Percentiles rank a stretch among this genome's conserved stretches.
phyloP scores from a whole-genome alignment of 352 stramenopile genomes.

The Globisporangium barbulae region DNA sequence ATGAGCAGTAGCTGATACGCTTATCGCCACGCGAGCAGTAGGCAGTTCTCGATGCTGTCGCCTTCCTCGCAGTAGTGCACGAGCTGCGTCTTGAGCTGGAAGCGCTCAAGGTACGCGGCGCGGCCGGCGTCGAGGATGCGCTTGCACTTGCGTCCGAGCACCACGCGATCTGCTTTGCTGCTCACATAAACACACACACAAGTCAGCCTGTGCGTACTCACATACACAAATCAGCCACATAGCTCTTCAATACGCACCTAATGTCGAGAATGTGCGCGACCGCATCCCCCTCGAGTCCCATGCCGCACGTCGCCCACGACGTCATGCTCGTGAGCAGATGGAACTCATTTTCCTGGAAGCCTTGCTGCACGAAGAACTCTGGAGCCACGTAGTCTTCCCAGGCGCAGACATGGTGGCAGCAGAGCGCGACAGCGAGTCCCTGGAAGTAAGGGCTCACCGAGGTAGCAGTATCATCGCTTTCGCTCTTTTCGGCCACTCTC shows the following conservation, averaged over 20 bases:
- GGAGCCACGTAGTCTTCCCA: slow-evolving; percentile 79
- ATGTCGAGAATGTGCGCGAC: slow-evolving; percentile 71
- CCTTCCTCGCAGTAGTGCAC: slow-evolving; percentile 74
- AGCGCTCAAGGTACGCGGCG: slow-evolving; percentile 45
- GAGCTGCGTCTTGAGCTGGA: slow-evolving; percentile 57
- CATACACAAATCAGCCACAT: neutral
- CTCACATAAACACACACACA: slow-evolving; percentile 2
- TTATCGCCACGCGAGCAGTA: slow-evolving; percentile 63
- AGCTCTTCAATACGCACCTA: slow-evolving; percentile 28
- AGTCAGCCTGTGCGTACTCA: neutral
- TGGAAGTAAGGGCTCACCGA: slow-evolving; percentile 37
- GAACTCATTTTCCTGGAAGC: slow-evolving; percentile 61
- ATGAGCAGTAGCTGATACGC: neutral
- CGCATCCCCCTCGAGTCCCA: slow-evolving; percentile 57
- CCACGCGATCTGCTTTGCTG: slow-evolving; percentile 63
- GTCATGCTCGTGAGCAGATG: slow-evolving; percentile 61
- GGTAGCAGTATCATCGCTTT: slow-evolving; percentile 1
- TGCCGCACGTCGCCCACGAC: slow-evolving; percentile 78
- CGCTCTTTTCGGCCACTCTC: neutral
- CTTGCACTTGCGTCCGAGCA: slow-evolving; percentile 72
- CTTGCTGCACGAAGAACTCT: slow-evolving; percentile 49
- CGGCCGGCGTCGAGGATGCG: slow-evolving; percentile 70
- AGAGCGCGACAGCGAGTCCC: slow-evolving; percentile 70
- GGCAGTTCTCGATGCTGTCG: slow-evolving; percentile 81
- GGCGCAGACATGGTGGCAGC: slow-evolving; percentile 73